A percentile compares a stretch with the other conserved stretches of the same genome.
phyloP scores from a whole-genome alignment of 805 yeast genomes.

The Torulaspora indica region DNA sequence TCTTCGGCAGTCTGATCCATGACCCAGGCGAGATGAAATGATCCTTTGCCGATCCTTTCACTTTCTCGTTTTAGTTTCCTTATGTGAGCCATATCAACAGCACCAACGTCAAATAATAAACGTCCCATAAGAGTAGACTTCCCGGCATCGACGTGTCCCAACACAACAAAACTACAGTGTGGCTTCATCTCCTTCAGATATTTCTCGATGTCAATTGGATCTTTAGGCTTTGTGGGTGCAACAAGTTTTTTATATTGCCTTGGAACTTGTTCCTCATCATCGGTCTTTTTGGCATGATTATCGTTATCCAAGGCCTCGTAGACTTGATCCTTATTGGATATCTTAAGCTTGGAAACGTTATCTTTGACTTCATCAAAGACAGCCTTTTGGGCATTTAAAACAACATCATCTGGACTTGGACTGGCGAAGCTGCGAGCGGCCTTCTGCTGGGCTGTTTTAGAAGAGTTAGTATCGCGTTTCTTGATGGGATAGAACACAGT shows the following conservation, averaged over 20 bases:
- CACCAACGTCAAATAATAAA: conserved; percentile 83
- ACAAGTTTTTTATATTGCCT: conserved; percentile 26
- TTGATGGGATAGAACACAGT: conserved; percentile 34
- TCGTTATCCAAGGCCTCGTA: conserved; percentile 23
- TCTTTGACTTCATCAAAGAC: conserved; percentile 39
- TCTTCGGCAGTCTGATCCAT: conserved; percentile 99
- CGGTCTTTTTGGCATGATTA: conserved; percentile 21
- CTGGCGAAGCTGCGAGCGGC: conserved; percentile 50
- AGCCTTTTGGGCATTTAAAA: conserved; percentile 52
- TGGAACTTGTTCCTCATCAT: conserved; percentile 40
- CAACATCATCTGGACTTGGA: conserved; percentile 82
- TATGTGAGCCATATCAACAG: conserved; percentile 94
- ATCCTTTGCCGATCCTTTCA: conserved; percentile 97
- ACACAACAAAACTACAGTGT: conserved; percentile 90
- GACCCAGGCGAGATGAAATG: conserved; percentile 98
- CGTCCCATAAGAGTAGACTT: conserved; percentile 99
- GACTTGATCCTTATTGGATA: conserved; percentile 19
- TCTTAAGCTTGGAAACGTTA: conserved; percentile 12
- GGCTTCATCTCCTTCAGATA: conserved; percentile 90
- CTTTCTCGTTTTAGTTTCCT: conserved; percentile 97
- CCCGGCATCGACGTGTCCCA: conserved; percentile 99
- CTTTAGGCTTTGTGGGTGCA: conserved; percentile 32
- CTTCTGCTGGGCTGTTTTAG: conserved; percentile 34
- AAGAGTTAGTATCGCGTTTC: conserved; percentile 37
- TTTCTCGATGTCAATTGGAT: conserved; percentile 56